Conservation (phyloP, 805 yeast species). For the Limtongozyma cylindracea region DNA sequence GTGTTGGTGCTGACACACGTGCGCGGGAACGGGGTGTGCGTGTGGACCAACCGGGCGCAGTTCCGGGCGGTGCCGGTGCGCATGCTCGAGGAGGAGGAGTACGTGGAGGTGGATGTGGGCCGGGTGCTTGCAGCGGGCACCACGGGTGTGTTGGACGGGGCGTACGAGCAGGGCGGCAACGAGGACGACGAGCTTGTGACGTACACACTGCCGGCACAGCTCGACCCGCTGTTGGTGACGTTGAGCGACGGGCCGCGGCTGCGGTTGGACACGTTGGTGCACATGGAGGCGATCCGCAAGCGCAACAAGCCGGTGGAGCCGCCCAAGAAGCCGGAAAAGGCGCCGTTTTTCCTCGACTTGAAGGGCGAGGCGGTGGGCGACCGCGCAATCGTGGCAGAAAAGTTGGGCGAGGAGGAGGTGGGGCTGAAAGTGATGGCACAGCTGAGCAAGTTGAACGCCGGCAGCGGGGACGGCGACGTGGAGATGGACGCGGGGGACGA, state of each 20-base stretch:
- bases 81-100: constrained; percentile 53
- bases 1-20: constrained; percentile 85
- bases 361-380: constrained; percentile 49
- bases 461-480: constrained; percentile 19
- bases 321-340: constrained; percentile 58
- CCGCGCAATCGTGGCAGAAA: constrained; percentile 26
- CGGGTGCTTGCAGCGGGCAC: constrained; percentile 64
- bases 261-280: constrained; percentile 53
- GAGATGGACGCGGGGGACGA: too few relatives aligned
- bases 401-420: constrained; percentile 2
- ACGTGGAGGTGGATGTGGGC: constrained; percentile 38
- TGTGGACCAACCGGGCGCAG: constrained; percentile 86
- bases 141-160: constrained; percentile 48
- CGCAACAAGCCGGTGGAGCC: constrained; percentile 83
- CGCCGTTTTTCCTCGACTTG: constrained; percentile 57
- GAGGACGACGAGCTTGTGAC: constrained; percentile 7
- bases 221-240: constrained; percentile 37
- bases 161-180: constrained; percentile 21
- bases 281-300: constrained; percentile 62
- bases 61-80: constrained; percentile 55
- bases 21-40: constrained; percentile 62
- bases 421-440: constrained; percentile 7
- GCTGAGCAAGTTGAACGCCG: constrained; percentile 9
- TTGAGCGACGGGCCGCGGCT: constrained; percentile 55
- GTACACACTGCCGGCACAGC: constrained; percentile 34